These are phyloP conservation scores for Aureobasidium sp. DNA, from an alignment of 2,329 filamentous ascomycete species.

Conservation along the genomic window DNA sequence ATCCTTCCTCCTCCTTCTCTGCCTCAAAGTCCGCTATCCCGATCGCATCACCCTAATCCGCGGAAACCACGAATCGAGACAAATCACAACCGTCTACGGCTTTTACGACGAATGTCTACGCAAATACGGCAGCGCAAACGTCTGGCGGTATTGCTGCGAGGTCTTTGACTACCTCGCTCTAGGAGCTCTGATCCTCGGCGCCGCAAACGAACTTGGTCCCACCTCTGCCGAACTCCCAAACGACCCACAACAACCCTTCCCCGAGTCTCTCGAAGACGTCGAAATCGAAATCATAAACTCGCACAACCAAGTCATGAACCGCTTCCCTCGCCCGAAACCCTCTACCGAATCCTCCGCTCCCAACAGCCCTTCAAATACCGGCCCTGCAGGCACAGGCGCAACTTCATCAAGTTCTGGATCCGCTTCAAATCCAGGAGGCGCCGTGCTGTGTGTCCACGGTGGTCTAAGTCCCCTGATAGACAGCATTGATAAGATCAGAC, in stretches of 20 bases:
- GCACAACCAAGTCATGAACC: slow-evolving; percentile 67
- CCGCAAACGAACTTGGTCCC: slow-evolving; percentile 50
- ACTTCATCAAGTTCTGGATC: slow-evolving; percentile 56
- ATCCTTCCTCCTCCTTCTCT: slow-evolving; percentile 89
- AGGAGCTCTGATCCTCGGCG: slow-evolving; percentile 83
- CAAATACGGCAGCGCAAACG: slow-evolving; percentile 94
- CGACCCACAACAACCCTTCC: slow-evolving; percentile 39
- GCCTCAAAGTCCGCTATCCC: slow-evolving; percentile 93
- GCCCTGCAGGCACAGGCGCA: slow-evolving; percentile 71
- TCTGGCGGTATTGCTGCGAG: slow-evolving; percentile 91
- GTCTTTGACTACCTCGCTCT: slow-evolving; percentile 95
- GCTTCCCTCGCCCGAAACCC: slow-evolving; percentile 47
- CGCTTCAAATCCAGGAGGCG: slow-evolving; percentile 59
- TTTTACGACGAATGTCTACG: slow-evolving; percentile 97
- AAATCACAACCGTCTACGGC: slow-evolving; percentile 95
- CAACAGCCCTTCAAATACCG: slow-evolving; percentile 33
- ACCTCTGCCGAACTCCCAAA: slow-evolving; percentile 38
- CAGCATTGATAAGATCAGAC: slow-evolving; percentile 86
- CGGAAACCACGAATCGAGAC: slow-evolving; percentile 81
- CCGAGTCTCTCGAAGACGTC: slow-evolving; percentile 58
- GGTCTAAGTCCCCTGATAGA: slow-evolving; percentile 87
- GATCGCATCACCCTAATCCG: slow-evolving; percentile 88
- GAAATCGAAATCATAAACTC: slow-evolving; percentile 93
- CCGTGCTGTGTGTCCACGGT: slow-evolving; percentile 91
- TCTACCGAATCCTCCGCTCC: slow-evolving; percentile 23